Conservation (phyloP, 2,329 filamentous ascomycete species). For the Niveomyces coronatus region DNA sequence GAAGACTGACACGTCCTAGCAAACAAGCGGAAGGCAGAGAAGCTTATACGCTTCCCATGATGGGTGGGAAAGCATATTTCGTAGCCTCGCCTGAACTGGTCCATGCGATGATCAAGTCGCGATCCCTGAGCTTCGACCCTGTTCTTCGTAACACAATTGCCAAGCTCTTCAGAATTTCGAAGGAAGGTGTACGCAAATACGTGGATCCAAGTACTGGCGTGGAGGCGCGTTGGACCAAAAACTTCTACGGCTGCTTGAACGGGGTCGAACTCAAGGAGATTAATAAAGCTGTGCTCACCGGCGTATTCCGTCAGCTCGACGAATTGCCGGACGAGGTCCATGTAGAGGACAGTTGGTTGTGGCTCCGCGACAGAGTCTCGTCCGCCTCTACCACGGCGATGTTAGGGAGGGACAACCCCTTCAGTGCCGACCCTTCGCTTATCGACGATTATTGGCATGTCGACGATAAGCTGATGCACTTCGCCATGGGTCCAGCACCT, state of each 20-base stretch:
- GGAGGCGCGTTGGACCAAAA: not conserved
- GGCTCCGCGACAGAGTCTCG: not conserved
- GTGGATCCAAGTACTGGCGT: not conserved
- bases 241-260: not conserved
- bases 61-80: not conserved
- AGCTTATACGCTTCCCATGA: not conserved
- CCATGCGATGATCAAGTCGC: not conserved
- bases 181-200: not conserved
- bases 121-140: not conserved
- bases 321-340: not conserved
- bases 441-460: not conserved
- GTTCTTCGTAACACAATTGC: not conserved
- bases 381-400: not conserved
- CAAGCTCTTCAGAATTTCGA: not conserved
- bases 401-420: not conserved
- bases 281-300: not conserved
- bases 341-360: not conserved
- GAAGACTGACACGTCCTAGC: not conserved
- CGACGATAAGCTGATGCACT: not conserved
- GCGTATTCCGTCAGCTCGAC: not conserved
- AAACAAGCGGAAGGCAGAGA: not conserved
- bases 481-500: not conserved
- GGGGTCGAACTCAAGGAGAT: not conserved
- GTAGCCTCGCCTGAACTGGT: not conserved
- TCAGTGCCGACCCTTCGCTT: not conserved